Conservation (phyloP, 345 rosid genomes). For the Sonneratia caseolaris region DNA sequence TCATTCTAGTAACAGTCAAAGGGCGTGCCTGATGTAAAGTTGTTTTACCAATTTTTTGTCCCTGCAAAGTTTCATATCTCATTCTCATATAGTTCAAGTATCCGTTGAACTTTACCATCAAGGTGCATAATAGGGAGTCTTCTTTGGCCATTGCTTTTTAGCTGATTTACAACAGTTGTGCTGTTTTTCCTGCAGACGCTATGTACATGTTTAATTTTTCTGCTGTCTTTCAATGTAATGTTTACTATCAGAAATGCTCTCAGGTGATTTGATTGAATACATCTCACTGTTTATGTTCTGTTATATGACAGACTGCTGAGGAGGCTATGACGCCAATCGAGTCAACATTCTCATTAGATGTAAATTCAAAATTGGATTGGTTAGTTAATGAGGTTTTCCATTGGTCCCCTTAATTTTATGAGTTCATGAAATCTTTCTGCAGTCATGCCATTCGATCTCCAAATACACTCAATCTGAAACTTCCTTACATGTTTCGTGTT, state of each 20-base stretch:
- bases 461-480: not conserved
- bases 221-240: not conserved
- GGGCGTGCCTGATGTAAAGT: not conserved
- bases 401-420: not conserved
- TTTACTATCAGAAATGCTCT: not conserved
- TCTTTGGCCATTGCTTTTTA: not conserved
- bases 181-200: not conserved
- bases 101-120: not conserved
- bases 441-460: not conserved
- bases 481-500: not conserved
- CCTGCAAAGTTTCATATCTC: no score
- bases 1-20: not conserved
- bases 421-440: not conserved
- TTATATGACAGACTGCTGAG: constrained; percentile 64
- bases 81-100: not conserved
- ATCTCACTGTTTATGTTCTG: constrained; percentile 7
- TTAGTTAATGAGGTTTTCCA: constrained; percentile 8
- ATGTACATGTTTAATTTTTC: not conserved
- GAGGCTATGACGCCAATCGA: constrained; percentile 99
- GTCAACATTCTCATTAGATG: constrained; percentile 87
- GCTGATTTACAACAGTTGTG: not conserved
- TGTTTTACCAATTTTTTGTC: not conserved
- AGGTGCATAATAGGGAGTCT: not conserved
- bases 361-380: constrained; percentile 94
- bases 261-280: not conserved